Percentiles rank a stretch among this genome's conserved stretches.
Conservation (phyloP, 495 filamentous ascomycete genomes). For the Aspergillus heteromorphus region DNA sequence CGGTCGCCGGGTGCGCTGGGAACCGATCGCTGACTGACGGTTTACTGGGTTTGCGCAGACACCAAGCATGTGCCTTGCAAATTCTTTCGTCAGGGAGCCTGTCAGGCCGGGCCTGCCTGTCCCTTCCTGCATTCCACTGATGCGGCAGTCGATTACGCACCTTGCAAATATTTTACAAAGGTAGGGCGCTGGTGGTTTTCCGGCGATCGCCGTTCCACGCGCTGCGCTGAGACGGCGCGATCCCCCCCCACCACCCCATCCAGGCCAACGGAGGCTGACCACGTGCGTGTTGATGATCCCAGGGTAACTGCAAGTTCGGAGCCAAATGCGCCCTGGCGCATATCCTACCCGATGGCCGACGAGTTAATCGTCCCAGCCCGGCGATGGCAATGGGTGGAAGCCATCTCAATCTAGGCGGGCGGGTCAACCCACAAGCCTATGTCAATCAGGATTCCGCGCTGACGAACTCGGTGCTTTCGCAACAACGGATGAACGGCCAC, state of each 20-base stretch:
- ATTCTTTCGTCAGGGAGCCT: slow-evolving; percentile 94
- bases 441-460: slow-evolving; percentile 67
- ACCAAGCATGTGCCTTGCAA: slow-evolving; percentile 98
- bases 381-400: slow-evolving; percentile 40
- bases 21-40: slow-evolving; percentile 12
- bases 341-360: slow-evolving; percentile 85
- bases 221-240: neutral
- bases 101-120: slow-evolving; percentile 92
- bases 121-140: slow-evolving; percentile 92
- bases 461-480: slow-evolving; percentile 74
- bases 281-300: slow-evolving; percentile 14
- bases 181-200: slow-evolving; percentile 49
- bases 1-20: neutral
- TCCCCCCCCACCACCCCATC: neutral
- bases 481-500: slow-evolving; percentile 54
- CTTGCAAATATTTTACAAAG: slow-evolving; percentile 98
- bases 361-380: slow-evolving; percentile 65
- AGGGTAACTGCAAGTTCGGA: slow-evolving; percentile 99
- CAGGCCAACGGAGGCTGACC: slow-evolving; percentile 1
- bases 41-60: slow-evolving; percentile 51
- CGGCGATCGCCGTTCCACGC: neutral
- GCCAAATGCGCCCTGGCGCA: slow-evolving; percentile 95
- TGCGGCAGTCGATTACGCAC: slow-evolving; percentile 69
- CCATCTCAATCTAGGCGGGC: slow-evolving; percentile 63
- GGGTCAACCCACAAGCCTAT: slow-evolving; percentile 63